A percentile compares a stretch with the other conserved stretches of the same genome.
phyloP scores from a whole-genome alignment of 1,284 basidiomycete genomes.

The Irpex sp. region DNA sequence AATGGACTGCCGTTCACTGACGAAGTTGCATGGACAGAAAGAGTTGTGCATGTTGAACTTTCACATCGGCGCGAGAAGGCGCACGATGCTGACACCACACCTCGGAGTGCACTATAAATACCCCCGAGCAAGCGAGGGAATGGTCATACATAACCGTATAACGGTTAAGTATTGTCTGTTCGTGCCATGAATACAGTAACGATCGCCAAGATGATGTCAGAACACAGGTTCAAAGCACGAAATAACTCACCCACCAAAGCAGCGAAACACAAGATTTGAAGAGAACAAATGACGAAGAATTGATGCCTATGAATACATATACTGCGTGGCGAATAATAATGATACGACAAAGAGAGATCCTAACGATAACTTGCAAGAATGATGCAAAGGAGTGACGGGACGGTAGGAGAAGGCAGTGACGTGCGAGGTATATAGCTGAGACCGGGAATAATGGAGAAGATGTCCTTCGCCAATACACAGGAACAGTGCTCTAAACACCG shows the following conservation, averaged over 20 bases:
- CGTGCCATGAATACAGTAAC: neutral
- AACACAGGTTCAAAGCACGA: neutral
- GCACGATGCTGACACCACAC: too few relatives aligned
- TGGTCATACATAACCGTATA: too few relatives aligned
- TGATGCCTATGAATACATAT: neutral
- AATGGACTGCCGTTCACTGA: too few relatives aligned
- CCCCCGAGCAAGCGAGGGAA: too few relatives aligned
- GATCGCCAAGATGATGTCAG: neutral
- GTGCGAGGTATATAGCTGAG: neutral
- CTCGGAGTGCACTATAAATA: too few relatives aligned
- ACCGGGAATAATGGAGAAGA: neutral
- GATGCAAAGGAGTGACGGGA: neutral
- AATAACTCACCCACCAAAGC: neutral
- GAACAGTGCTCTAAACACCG: neutral
- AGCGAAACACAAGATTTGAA: neutral
- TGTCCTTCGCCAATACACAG: neutral
- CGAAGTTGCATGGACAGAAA: too few relatives aligned
- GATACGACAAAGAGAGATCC: neutral
- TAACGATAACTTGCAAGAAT: neutral
- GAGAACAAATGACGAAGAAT: neutral
- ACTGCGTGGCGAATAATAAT: neutral
- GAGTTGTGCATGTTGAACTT: neutral
- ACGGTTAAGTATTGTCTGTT: neutral
- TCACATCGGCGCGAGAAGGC: neutral
- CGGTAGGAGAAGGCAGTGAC: neutral